Evolutionary conservation across 2,329 filamentous ascomycete genomes (phyloP).

Genomic region (Decorospora gaudefroyi): DNA sequence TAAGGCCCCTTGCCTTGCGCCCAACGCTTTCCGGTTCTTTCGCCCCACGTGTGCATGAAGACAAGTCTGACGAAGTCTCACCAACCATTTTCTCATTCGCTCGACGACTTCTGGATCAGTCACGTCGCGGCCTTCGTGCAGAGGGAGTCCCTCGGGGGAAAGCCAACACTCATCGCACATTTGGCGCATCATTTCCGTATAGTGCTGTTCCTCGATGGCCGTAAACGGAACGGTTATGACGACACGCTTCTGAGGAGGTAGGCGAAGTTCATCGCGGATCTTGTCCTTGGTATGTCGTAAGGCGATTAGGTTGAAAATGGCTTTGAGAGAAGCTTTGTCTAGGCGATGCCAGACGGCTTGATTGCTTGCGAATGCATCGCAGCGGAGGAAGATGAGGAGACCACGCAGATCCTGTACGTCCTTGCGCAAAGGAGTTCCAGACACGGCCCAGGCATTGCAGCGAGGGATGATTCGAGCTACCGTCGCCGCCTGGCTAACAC

Average conservation of each 20-base stretch:
- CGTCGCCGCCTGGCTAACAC: slow-evolving; percentile 78
- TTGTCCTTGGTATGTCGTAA: slow-evolving; percentile 84
- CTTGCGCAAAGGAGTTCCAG: slow-evolving; percentile 85
- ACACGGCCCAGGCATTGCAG: slow-evolving; percentile 87
- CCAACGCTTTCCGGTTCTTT: slow-evolving; percentile 66
- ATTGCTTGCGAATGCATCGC: slow-evolving; percentile 72
- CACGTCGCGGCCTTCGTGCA: slow-evolving; percentile 66
- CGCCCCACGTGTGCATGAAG: slow-evolving; percentile 82
- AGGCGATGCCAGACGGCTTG: slow-evolving; percentile 70
- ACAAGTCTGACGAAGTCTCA: slow-evolving; percentile 77
- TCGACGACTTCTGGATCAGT: slow-evolving; percentile 63
- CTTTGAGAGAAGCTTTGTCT: slow-evolving; percentile 67
- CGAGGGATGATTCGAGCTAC: slow-evolving; percentile 81
- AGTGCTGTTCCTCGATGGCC: slow-evolving; percentile 88
- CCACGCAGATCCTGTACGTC: slow-evolving; percentile 79
- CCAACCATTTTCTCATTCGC: slow-evolving; percentile 78
- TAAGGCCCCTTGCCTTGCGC: slow-evolving; percentile 66
- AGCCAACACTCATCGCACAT: slow-evolving; percentile 75
- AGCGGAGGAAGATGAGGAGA: slow-evolving; percentile 77
- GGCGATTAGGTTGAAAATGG: slow-evolving; percentile 72
- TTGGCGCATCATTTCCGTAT: slow-evolving; percentile 72
- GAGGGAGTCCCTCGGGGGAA: slow-evolving; percentile 65
- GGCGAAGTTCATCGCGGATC: slow-evolving; percentile 74
- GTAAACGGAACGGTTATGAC: slow-evolving; percentile 91
- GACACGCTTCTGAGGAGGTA: slow-evolving; percentile 83